Evolutionary conservation across 257 asterid genomes (phyloP), one percentile per base, ranked within the genome.

Genomic region (Galeopsis tetrahit): DNA sequence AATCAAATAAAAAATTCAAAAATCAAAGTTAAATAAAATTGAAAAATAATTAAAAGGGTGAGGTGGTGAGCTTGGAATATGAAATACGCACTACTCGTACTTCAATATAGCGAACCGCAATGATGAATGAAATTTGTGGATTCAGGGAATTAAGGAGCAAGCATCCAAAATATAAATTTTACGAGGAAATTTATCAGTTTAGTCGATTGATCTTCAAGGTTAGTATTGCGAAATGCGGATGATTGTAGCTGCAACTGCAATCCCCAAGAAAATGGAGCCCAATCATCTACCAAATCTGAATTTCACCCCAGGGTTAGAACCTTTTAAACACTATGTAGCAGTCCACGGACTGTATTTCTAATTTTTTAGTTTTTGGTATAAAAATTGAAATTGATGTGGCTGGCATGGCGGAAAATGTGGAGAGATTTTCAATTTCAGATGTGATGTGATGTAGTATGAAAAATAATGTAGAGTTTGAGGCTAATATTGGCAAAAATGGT

Each of bases 351-450:
- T 6, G 10, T 38, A 36, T 15, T 36, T 11, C 14, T 34, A 3
- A 0, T 15, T n/a, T 34, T 33, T 3, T 0, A 1, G 7, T 7
- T 3, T 59, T 17, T 56, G 5, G 6, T 2, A 13, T 5, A 0
- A 7, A 49, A 15, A 51, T 7, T 51, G 5, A 55, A 21, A 21
- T 11, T 11, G 70, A 66, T 61, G 7, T 67, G 82, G 68, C 71
- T 72, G 35, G 75, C 62, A 35, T 49, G 68, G 78, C 67, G 75
- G 75, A 33, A 61, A 72, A 60, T 51, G 78, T 53, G 82, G 82
- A 63, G 61, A n/a, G 33, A 61, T 9, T 32, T 9, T 38, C 11
- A 34, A 74, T 66, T 21, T 21, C 59, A 15, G 44, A 65, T 59
- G 2, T 11, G 31, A 15, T 43, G 73, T 21, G 66, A 42, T 43